phyloP scores from a whole-genome alignment of 257 asterid species.

The Fraxinus americana region DNA sequence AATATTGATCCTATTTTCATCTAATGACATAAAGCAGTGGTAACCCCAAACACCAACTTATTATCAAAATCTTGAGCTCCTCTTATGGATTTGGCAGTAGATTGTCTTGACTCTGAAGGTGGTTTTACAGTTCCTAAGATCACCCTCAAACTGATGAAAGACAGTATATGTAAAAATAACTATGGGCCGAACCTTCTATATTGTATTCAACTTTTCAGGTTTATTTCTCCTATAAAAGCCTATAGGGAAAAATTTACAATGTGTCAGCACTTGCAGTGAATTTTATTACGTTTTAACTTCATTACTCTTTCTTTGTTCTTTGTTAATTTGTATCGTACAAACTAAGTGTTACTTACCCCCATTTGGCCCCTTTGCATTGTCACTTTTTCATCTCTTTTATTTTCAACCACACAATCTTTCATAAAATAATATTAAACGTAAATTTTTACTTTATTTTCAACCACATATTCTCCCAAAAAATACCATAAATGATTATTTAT shows the following conservation, averaged over 20 bases:
- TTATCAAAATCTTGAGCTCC: conserved; percentile 8
- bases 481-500: conserved; percentile 12
- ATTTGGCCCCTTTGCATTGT: too few species aligned
- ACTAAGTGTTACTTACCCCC: background rate
- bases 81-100: background rate
- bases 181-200: background rate
- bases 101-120: background rate
- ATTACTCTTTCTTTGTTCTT: background rate
- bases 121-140: conserved; percentile 12
- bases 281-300: background rate
- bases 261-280: background rate
- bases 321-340: background rate
- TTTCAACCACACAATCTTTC: too few species aligned
- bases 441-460: too few species aligned
- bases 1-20: conserved; percentile 22
- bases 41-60: conserved; percentile 27
- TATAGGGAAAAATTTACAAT: background rate
- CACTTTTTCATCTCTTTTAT: too few species aligned
- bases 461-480: too few species aligned
- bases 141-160: conserved; percentile 2
- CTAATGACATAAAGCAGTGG: conserved; percentile 27
- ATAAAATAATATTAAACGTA: too few species aligned
- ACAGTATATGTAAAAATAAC: background rate
- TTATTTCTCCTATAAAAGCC: background rate
- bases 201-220: background rate